phyloP scores from a whole-genome alignment of 2,329 filamentous ascomycete genomes.

The Bertia moriformis region DNA sequence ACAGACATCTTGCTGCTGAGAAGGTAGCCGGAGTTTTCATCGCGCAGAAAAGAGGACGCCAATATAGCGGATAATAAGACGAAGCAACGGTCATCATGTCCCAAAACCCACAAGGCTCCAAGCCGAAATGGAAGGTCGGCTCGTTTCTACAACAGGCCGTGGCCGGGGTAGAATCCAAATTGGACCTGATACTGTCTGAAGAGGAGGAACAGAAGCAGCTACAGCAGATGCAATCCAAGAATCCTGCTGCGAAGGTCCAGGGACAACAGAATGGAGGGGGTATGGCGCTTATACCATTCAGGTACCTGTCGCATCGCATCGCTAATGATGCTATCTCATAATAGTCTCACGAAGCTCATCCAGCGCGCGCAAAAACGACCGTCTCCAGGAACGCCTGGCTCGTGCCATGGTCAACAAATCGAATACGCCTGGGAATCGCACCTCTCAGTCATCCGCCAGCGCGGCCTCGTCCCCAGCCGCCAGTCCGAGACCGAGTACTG shows the following conservation, averaged over 20 bases:
- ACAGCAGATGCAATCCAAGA: constrained; percentile 9
- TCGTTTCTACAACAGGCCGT: constrained; percentile 79
- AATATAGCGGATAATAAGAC: no score
- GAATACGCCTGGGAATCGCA: constrained; percentile 24
- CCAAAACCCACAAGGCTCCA: background rate
- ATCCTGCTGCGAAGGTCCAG: constrained; percentile 10
- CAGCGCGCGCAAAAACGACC: constrained; percentile 50
- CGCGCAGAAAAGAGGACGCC: no score
- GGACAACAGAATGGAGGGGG: constrained; percentile 18
- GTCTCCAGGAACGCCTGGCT: constrained; percentile 77
- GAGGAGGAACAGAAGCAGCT: constrained; percentile 39
- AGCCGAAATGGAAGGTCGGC: constrained; percentile 18
- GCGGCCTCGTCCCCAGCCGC: constrained; percentile 33
- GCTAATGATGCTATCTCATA: constrained; percentile 10
- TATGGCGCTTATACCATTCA: constrained; percentile 13
- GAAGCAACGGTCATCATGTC: background rate
- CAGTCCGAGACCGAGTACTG: constrained; percentile 25
- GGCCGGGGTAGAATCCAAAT: constrained; percentile 78
- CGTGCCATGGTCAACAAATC: constrained; percentile 69
- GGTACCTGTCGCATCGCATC: background rate
- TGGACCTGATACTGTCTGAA: constrained; percentile 83
- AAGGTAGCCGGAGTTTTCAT: no score
- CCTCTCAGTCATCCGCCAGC: constrained; percentile 28
- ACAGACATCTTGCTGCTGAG: background rate
- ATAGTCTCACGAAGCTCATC: constrained; percentile 49